Percentiles rank a stretch among this genome's conserved stretches.
Conservation (phyloP, 1,284 basidiomycete genomes). For the Cronartium quercuum region DNA sequence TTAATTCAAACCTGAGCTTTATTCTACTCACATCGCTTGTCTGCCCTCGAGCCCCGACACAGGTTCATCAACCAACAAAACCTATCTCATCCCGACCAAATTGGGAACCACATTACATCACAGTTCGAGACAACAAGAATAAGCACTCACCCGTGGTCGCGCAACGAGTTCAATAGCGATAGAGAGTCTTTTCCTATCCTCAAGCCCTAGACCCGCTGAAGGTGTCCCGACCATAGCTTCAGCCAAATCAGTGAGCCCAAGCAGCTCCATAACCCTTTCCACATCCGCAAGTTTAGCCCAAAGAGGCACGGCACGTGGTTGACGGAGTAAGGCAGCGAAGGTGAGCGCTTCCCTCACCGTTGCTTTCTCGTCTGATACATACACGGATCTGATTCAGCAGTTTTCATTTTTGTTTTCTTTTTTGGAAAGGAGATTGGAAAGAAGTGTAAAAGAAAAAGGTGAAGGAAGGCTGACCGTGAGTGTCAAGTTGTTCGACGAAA, state of each 20-base stretch:
- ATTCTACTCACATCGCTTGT: too few relatives aligned
- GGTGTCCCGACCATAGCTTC: constrained; percentile 35
- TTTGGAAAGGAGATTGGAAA: too few relatives aligned
- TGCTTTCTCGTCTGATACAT: constrained; percentile 22
- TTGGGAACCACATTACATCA: too few relatives aligned
- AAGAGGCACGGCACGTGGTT: constrained; percentile 23
- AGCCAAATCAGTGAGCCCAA: constrained; percentile 14
- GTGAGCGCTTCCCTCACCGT: constrained; percentile 29
- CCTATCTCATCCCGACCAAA: too few relatives aligned
- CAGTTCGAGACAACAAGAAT: too few relatives aligned
- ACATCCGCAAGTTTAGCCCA: constrained; percentile 36
- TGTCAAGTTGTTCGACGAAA: constrained; percentile 34
- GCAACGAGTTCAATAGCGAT: constrained; percentile 42
- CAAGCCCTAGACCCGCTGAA: constrained; percentile 19
- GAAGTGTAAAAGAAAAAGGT: background rate
- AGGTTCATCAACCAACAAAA: constrained; percentile 46
- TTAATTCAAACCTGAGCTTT: too few relatives aligned
- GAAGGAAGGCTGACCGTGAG: constrained; percentile 11
- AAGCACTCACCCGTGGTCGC: constrained; percentile 38
- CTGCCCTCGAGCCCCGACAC: constrained; percentile 44
- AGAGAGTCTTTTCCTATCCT: constrained; percentile 32
- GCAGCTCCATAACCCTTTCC: constrained; percentile 21
- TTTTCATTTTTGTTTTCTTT: too few relatives aligned
- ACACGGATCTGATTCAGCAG: too few relatives aligned
- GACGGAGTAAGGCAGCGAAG: constrained; percentile 33